phyloP scores from a whole-genome alignment of 2,329 filamentous ascomycete genomes.

The Amauroascus niger region DNA sequence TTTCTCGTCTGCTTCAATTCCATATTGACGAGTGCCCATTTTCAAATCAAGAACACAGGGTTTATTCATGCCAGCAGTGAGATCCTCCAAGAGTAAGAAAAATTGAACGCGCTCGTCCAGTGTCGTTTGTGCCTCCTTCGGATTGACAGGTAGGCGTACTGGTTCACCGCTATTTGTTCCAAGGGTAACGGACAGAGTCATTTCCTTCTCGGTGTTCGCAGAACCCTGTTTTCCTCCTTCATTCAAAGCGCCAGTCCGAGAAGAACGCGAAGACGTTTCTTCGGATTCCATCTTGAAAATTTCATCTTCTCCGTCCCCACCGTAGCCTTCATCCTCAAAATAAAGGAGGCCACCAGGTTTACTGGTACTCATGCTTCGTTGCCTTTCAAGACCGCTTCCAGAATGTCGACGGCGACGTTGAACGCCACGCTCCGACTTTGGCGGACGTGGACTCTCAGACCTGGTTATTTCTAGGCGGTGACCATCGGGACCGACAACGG shows the following conservation, averaged over 20 bases:
- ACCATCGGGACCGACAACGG: constrained; percentile 4
- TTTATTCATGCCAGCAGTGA: constrained; percentile 91
- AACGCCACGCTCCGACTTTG: constrained; percentile 11
- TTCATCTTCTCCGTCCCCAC: constrained; percentile 63
- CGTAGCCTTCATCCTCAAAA: constrained; percentile 80
- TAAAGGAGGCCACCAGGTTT: constrained; percentile 74
- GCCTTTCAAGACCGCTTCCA: constrained; percentile 70
- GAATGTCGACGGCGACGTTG: constrained; percentile 62
- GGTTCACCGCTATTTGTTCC: constrained; percentile 18
- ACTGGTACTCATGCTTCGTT: constrained; percentile 58
- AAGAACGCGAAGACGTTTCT: constrained; percentile 2
- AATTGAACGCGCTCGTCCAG: constrained; percentile 64
- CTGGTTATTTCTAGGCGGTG: constrained; percentile 20
- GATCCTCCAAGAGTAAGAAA: constrained; percentile 84
- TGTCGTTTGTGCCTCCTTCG: constrained; percentile 58
- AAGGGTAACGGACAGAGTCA: constrained; percentile 15
- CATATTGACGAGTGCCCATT: constrained; percentile 97
- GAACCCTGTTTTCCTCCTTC: constrained; percentile 4
- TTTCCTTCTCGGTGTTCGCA: constrained; percentile 2
- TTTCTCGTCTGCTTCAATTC: constrained; percentile 80
- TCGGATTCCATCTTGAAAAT: constrained; percentile 60
- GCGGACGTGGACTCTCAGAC: constrained; percentile 24
- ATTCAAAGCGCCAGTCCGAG: neutral
- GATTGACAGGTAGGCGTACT: constrained; percentile 52
- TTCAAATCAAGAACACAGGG: constrained; percentile 97